A percentile compares a stretch with the other conserved stretches of the same genome.
Evolutionary conservation across 768 basidiomycete species (phyloP).

Genomic region (Chalciporus pseudorubinellus): DNA sequence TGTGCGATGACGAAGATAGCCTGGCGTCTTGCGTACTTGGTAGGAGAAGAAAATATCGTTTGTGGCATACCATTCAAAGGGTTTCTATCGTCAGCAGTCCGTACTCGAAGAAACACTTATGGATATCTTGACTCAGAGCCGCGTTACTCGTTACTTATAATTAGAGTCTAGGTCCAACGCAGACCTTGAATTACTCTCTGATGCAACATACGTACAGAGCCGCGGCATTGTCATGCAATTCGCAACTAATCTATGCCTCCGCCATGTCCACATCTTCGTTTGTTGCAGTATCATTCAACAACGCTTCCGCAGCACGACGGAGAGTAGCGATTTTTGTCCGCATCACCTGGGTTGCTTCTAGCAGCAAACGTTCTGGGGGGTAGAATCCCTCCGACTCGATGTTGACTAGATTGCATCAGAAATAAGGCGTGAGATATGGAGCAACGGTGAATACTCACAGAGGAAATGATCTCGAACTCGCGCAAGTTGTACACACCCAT

Average conservation of each 20-base stretch:
- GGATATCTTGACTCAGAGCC: too few species aligned
- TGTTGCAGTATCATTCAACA: slow-evolving; percentile 43
- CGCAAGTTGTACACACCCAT: slow-evolving; percentile 75
- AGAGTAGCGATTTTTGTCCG: slow-evolving; percentile 70
- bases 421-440: neutral
- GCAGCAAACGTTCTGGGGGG: slow-evolving; percentile 75
- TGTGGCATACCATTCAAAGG: too few species aligned
- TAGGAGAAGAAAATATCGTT: too few species aligned
- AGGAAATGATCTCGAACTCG: slow-evolving; percentile 91
- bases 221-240: neutral
- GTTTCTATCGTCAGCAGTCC: too few species aligned
- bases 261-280: slow-evolving; percentile 57
- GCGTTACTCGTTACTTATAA: too few species aligned
- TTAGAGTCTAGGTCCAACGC: neutral
- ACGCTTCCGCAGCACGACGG: slow-evolving; percentile 54
- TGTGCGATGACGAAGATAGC: too few species aligned
- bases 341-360: slow-evolving; percentile 80
- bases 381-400: slow-evolving; percentile 92
- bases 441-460: slow-evolving; percentile 51
- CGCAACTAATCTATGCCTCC: slow-evolving; percentile 27
- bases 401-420: slow-evolving; percentile 51
- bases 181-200: neutral
- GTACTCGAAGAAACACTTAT: too few species aligned
- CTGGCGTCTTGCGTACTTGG: too few species aligned
- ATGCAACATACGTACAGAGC: neutral